Evolutionary conservation across 1,284 basidiomycete genomes (phyloP).

Genomic region (Cutaneotrichosporon cavernicola): DNA sequence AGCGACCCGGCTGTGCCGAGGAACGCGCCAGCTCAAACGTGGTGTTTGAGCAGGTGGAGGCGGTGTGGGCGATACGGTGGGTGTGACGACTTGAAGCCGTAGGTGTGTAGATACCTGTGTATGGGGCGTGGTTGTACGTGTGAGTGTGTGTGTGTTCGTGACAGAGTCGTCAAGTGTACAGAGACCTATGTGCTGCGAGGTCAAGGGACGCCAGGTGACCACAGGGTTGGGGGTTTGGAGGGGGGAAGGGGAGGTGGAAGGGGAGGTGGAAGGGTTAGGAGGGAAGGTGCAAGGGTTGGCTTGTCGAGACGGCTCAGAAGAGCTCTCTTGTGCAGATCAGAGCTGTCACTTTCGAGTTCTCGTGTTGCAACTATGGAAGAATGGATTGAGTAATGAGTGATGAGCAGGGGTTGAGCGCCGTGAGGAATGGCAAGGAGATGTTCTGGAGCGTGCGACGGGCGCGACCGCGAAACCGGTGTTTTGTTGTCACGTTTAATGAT

Average conservation of each 20-base stretch:
- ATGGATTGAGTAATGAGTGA: neutral
- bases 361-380: too few species aligned
- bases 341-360: too few species aligned
- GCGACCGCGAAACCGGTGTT: too few species aligned
- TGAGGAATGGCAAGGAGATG: too few species aligned
- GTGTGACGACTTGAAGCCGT: neutral
- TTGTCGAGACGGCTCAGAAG: neutral
- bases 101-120: neutral
- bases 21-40: neutral
- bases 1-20: constrained; percentile 1
- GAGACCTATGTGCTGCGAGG: neutral
- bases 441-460: too few species aligned
- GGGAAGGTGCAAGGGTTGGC: neutral
- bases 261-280: neutral
- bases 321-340: too few species aligned
- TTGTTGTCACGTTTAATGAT: neutral
- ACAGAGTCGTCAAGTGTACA: neutral
- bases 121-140: neutral
- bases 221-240: neutral
- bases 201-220: neutral
- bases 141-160: neutral
- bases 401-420: neutral
- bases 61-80: neutral
- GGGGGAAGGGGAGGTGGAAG: too few species aligned
- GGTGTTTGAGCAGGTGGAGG: neutral